Evolutionary conservation across 257 asterid genomes (phyloP), one percentile per base, ranked within the genome.

Genomic region (Solanum piurae): DNA sequence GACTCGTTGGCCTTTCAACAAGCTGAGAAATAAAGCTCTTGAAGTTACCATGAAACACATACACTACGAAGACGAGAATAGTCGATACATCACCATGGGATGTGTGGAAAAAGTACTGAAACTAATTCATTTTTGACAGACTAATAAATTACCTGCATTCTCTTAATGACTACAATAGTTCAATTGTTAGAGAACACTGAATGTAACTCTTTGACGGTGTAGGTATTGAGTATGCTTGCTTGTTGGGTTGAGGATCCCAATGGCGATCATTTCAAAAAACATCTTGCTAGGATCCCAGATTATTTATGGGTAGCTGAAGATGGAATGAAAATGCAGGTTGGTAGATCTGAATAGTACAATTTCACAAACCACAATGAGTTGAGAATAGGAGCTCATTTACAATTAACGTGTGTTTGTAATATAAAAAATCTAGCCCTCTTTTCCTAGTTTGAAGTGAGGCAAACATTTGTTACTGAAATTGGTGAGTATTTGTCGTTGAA

Each of bases 321-420:
- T 88, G 97, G 98, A 74, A 93, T 95, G 98, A 95, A 95, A 80
- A 92, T 95, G 98, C 96, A 94, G 96, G 96, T 94, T 33, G 25
- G 84, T 52, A 14, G 11, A 55, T 31, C n/a, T 20, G 21, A 37
- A 44, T 44, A 0, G 2, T 33, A 1, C 34, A 5, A 27, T 72
- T 86, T 71, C 37, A 33, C 64, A 8, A 20, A 29, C 62, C 34
- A 40, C 23, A 25, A 25, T 13, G 84, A 77, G 84, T 3, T 6
- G 2, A 14, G n/a, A 18, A 80, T 11, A 27, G 3, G 5, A 25
- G 31, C 8, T 25, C n/a, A 40, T n/a, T 40, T 40, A 0, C 83
- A 76, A 1, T 40, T 38, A 6, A 40, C 20, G 0, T 0, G 58
- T n/a, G n/a, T 76, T 75, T 25, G 23, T 76, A 42, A 40, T 1